A percentile compares a stretch with the other conserved stretches of the same genome.
These are phyloP conservation scores for Claviceps sp. DNA, from an alignment of 2,329 filamentous ascomycete genomes.

Conservation along the genomic window DNA sequence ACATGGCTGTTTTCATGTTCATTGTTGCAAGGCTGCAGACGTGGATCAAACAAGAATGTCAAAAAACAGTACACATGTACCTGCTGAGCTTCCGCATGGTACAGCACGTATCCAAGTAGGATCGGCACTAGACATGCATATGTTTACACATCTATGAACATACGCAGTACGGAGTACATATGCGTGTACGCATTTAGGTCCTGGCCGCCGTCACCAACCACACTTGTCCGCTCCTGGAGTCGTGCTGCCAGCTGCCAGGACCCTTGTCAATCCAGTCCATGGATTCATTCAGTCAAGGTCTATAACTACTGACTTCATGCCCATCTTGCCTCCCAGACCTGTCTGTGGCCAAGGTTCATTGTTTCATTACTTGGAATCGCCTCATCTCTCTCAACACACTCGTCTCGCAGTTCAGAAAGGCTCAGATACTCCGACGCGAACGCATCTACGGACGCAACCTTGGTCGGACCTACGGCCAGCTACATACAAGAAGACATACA, in stretches of 20 bases:
- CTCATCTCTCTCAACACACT: not conserved
- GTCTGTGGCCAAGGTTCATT: constrained; percentile 13
- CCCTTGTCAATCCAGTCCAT: not conserved
- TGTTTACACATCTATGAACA: too few species aligned
- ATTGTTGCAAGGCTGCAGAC: not conserved
- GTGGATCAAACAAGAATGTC: not conserved
- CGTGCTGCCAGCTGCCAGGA: not conserved
- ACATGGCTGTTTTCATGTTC: constrained; percentile 1
- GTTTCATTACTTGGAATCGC: constrained; percentile 4
- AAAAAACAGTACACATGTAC: not conserved
- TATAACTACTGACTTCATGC: constrained; percentile 3
- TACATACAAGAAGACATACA: not conserved
- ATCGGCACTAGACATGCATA: too few species aligned
- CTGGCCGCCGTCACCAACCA: not conserved
- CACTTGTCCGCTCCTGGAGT: not conserved
- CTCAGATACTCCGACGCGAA: not conserved
- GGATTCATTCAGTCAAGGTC: not conserved
- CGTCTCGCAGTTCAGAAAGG: not conserved
- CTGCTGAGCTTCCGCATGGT: not conserved
- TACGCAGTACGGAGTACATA: not conserved
- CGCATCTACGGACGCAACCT: not conserved
- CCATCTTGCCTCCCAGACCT: constrained; percentile 14
- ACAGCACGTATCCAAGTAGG: too few species aligned
- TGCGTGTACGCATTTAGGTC: not conserved
- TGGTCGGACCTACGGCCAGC: not conserved